These are phyloP conservation scores for Venturiaceae sp. DNA, from an alignment of 2,329 filamentous ascomycete genomes.

Conservation along the genomic window DNA sequence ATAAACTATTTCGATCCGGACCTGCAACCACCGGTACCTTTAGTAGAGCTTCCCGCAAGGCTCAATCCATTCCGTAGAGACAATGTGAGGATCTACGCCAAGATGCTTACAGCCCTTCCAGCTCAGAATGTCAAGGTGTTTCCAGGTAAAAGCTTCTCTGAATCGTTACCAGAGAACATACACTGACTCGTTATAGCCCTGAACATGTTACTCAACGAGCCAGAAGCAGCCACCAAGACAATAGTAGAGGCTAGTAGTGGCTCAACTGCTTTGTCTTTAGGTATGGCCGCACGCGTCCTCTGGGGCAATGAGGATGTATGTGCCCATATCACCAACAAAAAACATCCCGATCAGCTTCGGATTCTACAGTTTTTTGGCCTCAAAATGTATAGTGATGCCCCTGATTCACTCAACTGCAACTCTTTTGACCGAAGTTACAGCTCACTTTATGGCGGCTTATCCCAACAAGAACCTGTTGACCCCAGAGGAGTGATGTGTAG, in stretches of 20 bases:
- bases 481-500: constrained; percentile 43
- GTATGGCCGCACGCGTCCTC: constrained; percentile 42
- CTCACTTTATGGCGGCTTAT: constrained; percentile 49
- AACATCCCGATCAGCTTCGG: constrained; percentile 41
- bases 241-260: constrained; percentile 54
- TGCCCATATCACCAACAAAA: constrained; percentile 52
- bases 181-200: constrained; percentile 29
- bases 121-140: constrained; percentile 57
- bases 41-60: constrained; percentile 49
- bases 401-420: no score
- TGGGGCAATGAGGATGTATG: constrained; percentile 42
- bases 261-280: constrained; percentile 52
- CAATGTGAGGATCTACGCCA: constrained; percentile 54
- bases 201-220: constrained; percentile 37
- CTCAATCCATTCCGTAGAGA: constrained; percentile 49
- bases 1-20: constrained; percentile 52
- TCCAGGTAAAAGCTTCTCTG: constrained; percentile 34
- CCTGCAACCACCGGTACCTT: constrained; percentile 44
- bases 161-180: constrained; percentile 8
- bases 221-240: constrained; percentile 36
- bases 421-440: no score
- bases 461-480: constrained; percentile 46
- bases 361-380: constrained; percentile 52
- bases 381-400: no score
- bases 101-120: constrained; percentile 56